These are phyloP conservation scores for Hordeum marinum DNA, from an alignment of 176 grass and related monocot species.

Conservation along the genomic window DNA sequence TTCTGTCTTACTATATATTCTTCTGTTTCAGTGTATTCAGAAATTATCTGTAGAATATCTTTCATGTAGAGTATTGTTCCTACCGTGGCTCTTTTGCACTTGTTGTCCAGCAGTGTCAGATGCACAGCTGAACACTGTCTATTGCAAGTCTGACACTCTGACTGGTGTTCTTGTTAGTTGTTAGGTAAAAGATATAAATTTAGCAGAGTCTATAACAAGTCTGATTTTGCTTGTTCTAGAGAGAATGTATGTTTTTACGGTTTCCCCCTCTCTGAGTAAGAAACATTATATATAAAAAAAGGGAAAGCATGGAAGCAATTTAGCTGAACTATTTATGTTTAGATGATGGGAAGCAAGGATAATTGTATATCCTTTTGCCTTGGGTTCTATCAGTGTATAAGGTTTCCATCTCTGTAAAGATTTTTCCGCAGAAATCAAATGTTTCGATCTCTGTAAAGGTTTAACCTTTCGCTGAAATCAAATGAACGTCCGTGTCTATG, in stretches of 20 bases:
- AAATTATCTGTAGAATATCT: not conserved
- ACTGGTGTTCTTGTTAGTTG: constrained; percentile 5
- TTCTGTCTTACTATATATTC: too few species aligned
- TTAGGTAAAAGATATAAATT: constrained; percentile 84
- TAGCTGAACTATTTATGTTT: constrained; percentile 45
- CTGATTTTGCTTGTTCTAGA: constrained; percentile 44
- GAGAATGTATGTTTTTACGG: constrained; percentile 64
- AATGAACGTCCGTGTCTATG: not conserved
- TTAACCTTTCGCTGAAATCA: constrained; percentile 23
- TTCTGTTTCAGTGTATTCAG: too few species aligned
- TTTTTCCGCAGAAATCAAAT: constrained; percentile 29
- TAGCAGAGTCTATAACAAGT: constrained; percentile 7
- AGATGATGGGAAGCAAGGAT: constrained; percentile 62
- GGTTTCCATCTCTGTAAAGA: constrained; percentile 40
- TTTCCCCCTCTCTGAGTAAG: constrained; percentile 23
- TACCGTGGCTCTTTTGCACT: not conserved
- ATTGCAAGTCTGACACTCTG: not conserved
- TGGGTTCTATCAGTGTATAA: constrained; percentile 56
- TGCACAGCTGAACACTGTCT: too few species aligned
- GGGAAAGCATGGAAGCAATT: constrained; percentile 22
- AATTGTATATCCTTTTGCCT: constrained; percentile 71
- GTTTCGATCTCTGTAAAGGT: not conserved
- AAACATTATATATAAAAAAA: constrained; percentile 1
- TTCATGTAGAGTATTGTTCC: not conserved
- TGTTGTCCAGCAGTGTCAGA: not conserved